Evolutionary conservation across 495 filamentous ascomycete species (phyloP), one percentile per base, ranked within the genome.

Genomic region (Penicillium subrubescens): DNA sequence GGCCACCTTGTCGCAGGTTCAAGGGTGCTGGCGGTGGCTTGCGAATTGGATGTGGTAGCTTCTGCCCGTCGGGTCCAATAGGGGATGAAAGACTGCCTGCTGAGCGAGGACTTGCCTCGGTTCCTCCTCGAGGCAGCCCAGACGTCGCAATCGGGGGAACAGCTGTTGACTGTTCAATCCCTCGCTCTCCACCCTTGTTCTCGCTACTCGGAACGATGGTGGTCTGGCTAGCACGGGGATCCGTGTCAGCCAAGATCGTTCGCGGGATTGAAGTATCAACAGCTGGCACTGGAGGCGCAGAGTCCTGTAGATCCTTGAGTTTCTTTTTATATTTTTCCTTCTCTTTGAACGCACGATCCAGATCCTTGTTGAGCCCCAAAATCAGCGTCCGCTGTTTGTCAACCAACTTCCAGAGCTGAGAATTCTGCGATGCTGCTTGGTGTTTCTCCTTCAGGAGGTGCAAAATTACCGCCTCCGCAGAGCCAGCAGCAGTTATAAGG

Each of bases 371-470:
- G 41, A 99, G 81, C 1, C 95, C 96, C 29, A 97, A 70, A 37
- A 99, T 93, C 84, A 99, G 91, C 0, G 93, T 88, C 53, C 95
- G 85, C 76, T 99, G 95, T 76, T 99, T 98, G 74, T 98, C 93
- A 29, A 99, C 93, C 53, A 99, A 78, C 58, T 92, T 88, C 95
- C 95, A 99, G 63, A 99, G 77, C 75, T 98, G 94, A 17, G 90
- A 82, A 74, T 98, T 98, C 67, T 97, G 95, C 61, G 92, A 88
- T 8, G 91, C 85, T 39, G 92, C 88, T 27, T 91, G 89, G 60
- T 93, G 88, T 76, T 97, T 98, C 71, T 98, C 94, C 71, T 92
- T 95, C 51, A 97, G 75, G 62, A 99, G 81, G 71, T 93, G 90
- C 69, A 92, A 86, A 63, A 99, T 92, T 12, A 95, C 89, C 60